Conservation (phyloP, 2,329 filamentous ascomycete species). For the Paramyrothecium sp. region DNA sequence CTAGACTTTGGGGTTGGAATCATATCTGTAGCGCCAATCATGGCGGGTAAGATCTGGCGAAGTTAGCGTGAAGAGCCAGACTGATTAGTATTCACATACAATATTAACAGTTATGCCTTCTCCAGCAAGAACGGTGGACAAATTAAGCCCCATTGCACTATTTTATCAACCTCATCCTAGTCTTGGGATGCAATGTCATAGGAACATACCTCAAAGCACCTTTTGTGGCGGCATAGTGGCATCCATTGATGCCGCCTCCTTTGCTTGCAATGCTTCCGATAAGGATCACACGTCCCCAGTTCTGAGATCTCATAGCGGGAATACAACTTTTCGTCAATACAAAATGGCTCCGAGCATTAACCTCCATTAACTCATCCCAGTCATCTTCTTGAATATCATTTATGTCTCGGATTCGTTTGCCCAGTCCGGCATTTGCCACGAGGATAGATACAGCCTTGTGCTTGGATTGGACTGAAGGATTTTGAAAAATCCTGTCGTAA, state of each 20-base stretch:
- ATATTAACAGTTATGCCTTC: conserved; percentile 33
- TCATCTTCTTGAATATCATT: conserved; percentile 30
- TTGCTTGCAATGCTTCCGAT: conserved; percentile 30
- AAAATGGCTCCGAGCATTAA: conserved; percentile 31
- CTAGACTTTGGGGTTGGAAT: conserved; percentile 27
- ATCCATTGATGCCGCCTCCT: conserved; percentile 31
- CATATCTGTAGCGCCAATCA: conserved; percentile 34
- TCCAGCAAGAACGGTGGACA: conserved; percentile 27
- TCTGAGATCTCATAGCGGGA: conserved; percentile 25
- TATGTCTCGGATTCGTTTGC: conserved; percentile 30
- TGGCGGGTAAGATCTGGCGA: conserved; percentile 28
- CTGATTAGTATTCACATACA: too few species aligned
- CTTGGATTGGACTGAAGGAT: conserved; percentile 10
- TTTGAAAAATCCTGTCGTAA: conserved; percentile 15
- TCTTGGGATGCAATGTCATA: too few species aligned
- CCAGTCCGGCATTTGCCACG: conserved; percentile 29
- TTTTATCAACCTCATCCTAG: too few species aligned
- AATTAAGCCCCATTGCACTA: conserved; percentile 32
- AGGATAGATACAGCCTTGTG: conserved; percentile 28
- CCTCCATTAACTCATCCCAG: conserved; percentile 33
- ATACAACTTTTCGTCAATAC: conserved; percentile 29
- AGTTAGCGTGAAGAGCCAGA: neutral
- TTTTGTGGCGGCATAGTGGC: conserved; percentile 32
- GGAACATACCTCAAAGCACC: conserved; percentile 21
- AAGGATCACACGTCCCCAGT: conserved; percentile 29